Evolutionary conservation across 768 basidiomycete species (phyloP), one percentile per base, ranked within the genome.

Genomic region (Pulveroboletus sp.): DNA sequence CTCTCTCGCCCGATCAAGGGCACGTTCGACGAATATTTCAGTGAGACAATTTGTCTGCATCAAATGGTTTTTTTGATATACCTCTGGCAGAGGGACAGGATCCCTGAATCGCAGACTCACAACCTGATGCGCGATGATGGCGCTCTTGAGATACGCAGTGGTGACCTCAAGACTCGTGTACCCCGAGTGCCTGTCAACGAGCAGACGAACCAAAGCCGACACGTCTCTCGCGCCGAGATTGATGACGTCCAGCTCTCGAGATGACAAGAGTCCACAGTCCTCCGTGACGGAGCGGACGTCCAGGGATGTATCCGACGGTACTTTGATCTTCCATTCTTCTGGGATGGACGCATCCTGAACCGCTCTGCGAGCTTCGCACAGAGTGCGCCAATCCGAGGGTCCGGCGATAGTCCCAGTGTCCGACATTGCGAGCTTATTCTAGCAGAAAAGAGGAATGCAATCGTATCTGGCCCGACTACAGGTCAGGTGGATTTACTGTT

Each of bases 151-250:
- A 39, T 64, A 64, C 1, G 64, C 63, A 1, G 56, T 60, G 15
- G 63, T 65, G 33, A 63, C 64, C 24, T 63, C 64, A 6, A 63
- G 5, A 40, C 59, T 64, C 27, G 64, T 60, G 47, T 60, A 64
- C 36, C 55, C 59, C 18, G 57, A 55, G 13, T 47, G 24, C 39
- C 38, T 57, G 43, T 63, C 51, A 13, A 53, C 49, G n/a, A 64
- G 64, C 47, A 58, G 31, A 41, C 44, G 49, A 17, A 53, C 61
- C 45, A 64, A 53, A 13, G 55, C 50, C 33, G 47, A 49, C 17
- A 64, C 64, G n/a, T 66, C 56, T n/a, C 47, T 63, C 6, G 56
- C 53, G 18, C 64, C 61, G 28, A 66, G 53, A n/a, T 57, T 39
- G 40, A 63, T 51, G 1, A 63, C 56, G 6, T 40, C 50, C 6